A percentile compares a stretch with the other conserved stretches of the same genome.
Evolutionary conservation across 306 rosid species (phyloP).

Genomic region (Boehmeria nivea): DNA sequence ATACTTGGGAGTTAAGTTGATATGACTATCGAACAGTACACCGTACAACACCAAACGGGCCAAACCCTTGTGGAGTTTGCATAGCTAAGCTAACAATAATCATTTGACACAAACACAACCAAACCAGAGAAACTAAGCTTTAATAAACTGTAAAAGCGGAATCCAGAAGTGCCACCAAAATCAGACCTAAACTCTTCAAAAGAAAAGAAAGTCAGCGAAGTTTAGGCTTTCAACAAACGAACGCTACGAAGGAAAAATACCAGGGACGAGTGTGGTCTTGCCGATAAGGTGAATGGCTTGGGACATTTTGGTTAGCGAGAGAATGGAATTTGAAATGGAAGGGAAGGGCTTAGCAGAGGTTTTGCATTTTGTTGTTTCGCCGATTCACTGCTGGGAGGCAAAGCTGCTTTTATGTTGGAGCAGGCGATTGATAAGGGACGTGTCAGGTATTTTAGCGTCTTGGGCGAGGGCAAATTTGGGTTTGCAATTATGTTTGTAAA

Average conservation of each 20-base stretch:
- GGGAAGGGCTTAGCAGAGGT: conserved; percentile 24
- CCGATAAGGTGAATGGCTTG: conserved; percentile 40
- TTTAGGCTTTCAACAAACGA: conserved; percentile 9
- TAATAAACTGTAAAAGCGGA: conserved; percentile 2
- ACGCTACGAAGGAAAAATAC: conserved; percentile 28
- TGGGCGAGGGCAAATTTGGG: too few relatives aligned
- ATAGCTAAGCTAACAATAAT: neutral
- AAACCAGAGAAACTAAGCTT: neutral
- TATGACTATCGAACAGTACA: neutral
- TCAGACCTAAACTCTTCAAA: neutral
- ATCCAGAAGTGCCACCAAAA: neutral
- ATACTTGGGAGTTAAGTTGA: too few relatives aligned
- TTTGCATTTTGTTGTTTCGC: conserved; percentile 20
- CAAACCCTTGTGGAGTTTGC: neutral
- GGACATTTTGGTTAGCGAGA: conserved; percentile 41
- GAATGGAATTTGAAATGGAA: neutral
- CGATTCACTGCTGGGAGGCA: neutral
- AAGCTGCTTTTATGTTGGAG: neutral
- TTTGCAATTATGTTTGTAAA: too few relatives aligned
- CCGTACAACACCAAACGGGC: neutral
- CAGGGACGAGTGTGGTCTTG: conserved; percentile 27
- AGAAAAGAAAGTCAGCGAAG: neutral
- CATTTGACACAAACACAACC: neutral
- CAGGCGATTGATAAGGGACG: conserved; percentile 45
- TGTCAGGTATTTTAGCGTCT: too few relatives aligned